Evolutionary conservation across 768 basidiomycete genomes (phyloP).

Genomic region (Rhodotorula babjevae): DNA sequence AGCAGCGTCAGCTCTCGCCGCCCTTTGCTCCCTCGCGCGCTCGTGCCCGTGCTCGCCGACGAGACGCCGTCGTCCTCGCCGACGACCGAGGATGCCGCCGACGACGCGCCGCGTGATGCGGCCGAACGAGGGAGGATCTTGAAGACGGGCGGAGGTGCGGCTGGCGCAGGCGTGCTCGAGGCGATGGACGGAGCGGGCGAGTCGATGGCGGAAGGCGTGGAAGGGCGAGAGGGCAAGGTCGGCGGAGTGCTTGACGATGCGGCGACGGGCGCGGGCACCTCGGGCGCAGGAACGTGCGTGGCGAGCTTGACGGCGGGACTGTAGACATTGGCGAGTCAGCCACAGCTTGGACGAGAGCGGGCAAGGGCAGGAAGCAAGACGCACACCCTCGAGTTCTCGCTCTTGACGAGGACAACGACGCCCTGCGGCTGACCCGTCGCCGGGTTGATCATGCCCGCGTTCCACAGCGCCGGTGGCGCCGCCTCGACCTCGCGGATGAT

Average conservation of each 20-base stretch:
- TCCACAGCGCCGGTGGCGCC: constrained; percentile 8
- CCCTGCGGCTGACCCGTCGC: constrained; percentile 30
- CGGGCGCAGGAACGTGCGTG: constrained; percentile 6
- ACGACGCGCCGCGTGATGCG: constrained; percentile 19
- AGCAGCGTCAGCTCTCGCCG: constrained; percentile 36
- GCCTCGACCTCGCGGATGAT: constrained; percentile 41
- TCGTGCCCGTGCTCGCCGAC: not conserved
- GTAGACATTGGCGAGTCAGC: not conserved
- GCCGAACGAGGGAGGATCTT: constrained; percentile 30
- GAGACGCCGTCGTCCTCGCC: constrained; percentile 22
- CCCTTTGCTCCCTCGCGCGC: not conserved
- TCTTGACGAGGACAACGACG: constrained; percentile 36
- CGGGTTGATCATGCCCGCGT: constrained; percentile 19
- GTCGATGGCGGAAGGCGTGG: not conserved
- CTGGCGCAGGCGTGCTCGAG: not conserved
- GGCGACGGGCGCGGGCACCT: not conserved
- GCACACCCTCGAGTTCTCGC: constrained; percentile 10
- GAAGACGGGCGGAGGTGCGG: constrained; percentile 12
- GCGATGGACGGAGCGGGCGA: not conserved
- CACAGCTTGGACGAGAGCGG: not conserved
- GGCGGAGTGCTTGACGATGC: not conserved
- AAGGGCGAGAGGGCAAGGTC: not conserved
- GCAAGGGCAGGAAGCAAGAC: not conserved
- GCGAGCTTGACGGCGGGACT: constrained; percentile 25
- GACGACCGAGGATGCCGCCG: constrained; percentile 21